Base-by-base conservation (phyloP, 192 early-diverging fungal species). In the Coemansia sp. region DNA sequence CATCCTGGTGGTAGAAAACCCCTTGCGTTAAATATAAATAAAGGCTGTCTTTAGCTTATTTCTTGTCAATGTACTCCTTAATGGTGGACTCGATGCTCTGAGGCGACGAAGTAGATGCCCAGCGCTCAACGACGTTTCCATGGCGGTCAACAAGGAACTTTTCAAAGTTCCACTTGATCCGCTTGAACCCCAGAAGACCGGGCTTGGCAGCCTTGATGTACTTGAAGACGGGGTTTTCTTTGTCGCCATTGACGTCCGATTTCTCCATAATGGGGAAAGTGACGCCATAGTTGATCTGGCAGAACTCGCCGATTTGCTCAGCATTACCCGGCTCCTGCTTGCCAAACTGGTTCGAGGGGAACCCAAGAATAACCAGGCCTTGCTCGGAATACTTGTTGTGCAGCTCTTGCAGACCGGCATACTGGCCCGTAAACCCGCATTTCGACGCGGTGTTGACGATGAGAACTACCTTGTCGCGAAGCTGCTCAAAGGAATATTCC, bases 371-470 rank as follows among this genome's bases (percentile, higher is more conserved):
- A 25, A 87, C 87, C 51, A 98, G 85, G 13, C 91, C 94, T 47
- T 82, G 60, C 47, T 84, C 83, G 29, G 83, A 72, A 65, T 88
- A 87, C 50, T 83, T 82, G 46, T 89, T 62, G 74, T 90, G 83
- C 55, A 93, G 72, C 52, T 84, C 66, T 70, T 91, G 83, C 18
- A 93, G 81, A 16, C 83, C 87, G 27, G 73, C 68, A 79, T 91
- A 91, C 74, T 95, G 92, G 7, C 79, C 72, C 32, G 92, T 92
- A 69, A 90, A 91, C 10, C 93, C 93, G 78, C 95, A 97, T 81
- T 92, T 85, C 60, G 90, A 92, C 24, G 93, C 95, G 13, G 92
- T 89, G 74, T 98, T 98, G 69, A 94, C 91, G 32, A 95, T 73
- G 34, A 98, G 82, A 22, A 91, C 84, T 27, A 88, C 88, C 74